Evolutionary conservation across 352 stramenopile genomes (phyloP).

Genomic region (Phytophthora brassicae): DNA sequence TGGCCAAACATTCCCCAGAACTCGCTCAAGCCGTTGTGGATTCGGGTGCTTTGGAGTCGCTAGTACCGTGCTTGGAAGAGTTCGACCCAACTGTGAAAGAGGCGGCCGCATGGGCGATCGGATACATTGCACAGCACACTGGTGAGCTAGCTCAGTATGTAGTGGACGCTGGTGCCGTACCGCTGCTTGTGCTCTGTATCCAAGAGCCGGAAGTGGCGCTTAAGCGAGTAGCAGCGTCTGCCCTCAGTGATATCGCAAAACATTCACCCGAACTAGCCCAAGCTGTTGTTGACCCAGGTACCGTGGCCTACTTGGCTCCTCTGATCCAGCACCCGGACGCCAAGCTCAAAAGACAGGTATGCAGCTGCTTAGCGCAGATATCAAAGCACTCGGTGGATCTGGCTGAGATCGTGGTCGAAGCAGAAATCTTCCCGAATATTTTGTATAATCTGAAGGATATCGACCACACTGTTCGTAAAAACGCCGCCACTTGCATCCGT

Average conservation of each 20-base stretch:
- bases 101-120: constrained; percentile 93
- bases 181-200: constrained; percentile 94
- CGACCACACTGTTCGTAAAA: constrained; percentile 95
- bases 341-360: constrained; percentile 93
- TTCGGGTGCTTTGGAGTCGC: constrained; percentile 88
- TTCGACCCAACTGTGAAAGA: constrained; percentile 96
- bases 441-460: constrained; percentile 95
- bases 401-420: constrained; percentile 94
- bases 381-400: constrained; percentile 96
- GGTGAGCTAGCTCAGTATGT: constrained; percentile 93
- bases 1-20: constrained; percentile 95
- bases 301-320: constrained; percentile 92
- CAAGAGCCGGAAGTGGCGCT: constrained; percentile 95
- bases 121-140: constrained; percentile 95
- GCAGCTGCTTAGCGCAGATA: constrained; percentile 93
- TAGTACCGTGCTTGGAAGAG: constrained; percentile 94
- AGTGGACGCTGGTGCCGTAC: constrained; percentile 92
- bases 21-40: constrained; percentile 94
- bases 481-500: constrained; percentile 93
- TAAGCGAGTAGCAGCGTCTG: constrained; percentile 93
- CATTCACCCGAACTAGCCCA: constrained; percentile 95
- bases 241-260: constrained; percentile 94
- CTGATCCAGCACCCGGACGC: constrained; percentile 93
- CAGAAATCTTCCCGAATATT: constrained; percentile 96
- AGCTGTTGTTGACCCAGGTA: constrained; percentile 91